Percentiles rank a stretch among this genome's conserved stretches.
These are phyloP conservation scores for Millerago galiae DNA, from an alignment of 805 yeast genomes.

Conservation along the genomic window DNA sequence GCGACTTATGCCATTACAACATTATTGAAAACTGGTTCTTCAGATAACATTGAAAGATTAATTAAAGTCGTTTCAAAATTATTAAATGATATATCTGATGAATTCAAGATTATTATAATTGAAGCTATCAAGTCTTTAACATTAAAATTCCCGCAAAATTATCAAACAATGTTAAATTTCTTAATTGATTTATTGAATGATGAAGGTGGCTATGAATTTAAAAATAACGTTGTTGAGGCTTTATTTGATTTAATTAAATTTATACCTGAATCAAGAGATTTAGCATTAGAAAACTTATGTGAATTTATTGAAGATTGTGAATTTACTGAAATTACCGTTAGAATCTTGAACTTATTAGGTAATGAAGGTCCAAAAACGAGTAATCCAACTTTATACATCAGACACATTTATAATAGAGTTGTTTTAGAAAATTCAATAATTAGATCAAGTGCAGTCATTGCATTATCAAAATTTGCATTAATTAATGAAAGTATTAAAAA, in stretches of 20 bases:
- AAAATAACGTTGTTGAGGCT: conserved; percentile 86
- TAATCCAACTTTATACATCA: conserved; percentile 83
- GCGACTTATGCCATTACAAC: conserved; percentile 98
- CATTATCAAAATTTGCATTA: conserved; percentile 85
- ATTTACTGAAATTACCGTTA: conserved; percentile 86
- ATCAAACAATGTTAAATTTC: conserved; percentile 73
- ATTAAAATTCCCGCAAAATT: conserved; percentile 87
- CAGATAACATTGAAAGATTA: conserved; percentile 81
- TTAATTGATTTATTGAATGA: conserved; percentile 80
- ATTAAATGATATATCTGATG: conserved; percentile 92
- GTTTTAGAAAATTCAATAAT: conserved; percentile 93
- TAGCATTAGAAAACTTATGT: conserved; percentile 82
- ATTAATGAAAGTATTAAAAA: conserved; percentile 57
- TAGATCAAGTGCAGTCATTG: conserved; percentile 91
- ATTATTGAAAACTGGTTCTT: conserved; percentile 88
- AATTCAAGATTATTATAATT: conserved; percentile 88
- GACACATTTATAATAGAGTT: conserved; percentile 95
- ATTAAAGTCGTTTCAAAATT: conserved; percentile 81
- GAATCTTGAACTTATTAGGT: conserved; percentile 87
- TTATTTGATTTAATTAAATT: conserved; percentile 85
- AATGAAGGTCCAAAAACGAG: conserved; percentile 86
- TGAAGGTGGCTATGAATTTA: conserved; percentile 84
- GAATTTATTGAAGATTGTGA: conserved; percentile 99
- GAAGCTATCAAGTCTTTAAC: conserved; percentile 93
- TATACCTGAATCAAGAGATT: conserved; percentile 75